These are phyloP conservation scores for Arachis stenosperma DNA, from an alignment of 306 rosid species.

Conservation along the genomic window DNA sequence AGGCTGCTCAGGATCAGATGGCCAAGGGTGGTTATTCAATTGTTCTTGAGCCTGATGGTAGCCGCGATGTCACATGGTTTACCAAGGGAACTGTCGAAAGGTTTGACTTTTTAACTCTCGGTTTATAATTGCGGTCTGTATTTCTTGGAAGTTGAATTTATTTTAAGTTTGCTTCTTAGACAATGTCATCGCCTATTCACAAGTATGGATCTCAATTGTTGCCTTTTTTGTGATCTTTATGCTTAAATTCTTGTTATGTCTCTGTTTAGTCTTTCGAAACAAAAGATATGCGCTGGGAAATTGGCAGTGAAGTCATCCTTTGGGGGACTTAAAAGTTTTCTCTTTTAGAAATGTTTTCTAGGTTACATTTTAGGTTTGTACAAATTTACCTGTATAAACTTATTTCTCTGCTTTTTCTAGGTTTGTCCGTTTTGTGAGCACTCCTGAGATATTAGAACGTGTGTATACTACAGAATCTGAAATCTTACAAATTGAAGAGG, in stretches of 20 bases:
- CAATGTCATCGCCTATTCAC: slow-evolving; percentile 27
- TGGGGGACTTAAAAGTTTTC: slow-evolving; percentile 9
- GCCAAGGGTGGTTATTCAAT: slow-evolving; percentile 94
- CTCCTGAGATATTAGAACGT: slow-evolving; percentile 94
- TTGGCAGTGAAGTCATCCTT: slow-evolving; percentile 20
- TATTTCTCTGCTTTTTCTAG: slow-evolving; percentile 49
- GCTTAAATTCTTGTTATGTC: not conserved
- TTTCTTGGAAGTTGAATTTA: slow-evolving; percentile 24
- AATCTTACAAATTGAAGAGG: slow-evolving; percentile 94
- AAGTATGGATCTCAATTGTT: slow-evolving; percentile 10
- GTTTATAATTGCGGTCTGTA: slow-evolving; percentile 20
- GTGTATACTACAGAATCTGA: slow-evolving; percentile 85
- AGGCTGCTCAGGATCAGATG: slow-evolving; percentile 95
- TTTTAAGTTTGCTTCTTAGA: slow-evolving; percentile 2
- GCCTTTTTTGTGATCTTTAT: slow-evolving; percentile 27
- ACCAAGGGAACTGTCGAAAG: slow-evolving; percentile 86
- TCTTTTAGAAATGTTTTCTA: not conserved
- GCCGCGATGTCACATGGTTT: slow-evolving; percentile 69
- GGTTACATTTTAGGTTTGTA: not conserved
- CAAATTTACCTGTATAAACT: slow-evolving; percentile 21
- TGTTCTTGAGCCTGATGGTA: slow-evolving; percentile 77
- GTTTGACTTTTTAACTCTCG: slow-evolving; percentile 44
- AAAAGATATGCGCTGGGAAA: slow-evolving; percentile 14
- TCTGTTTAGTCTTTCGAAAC: slow-evolving; percentile 24
- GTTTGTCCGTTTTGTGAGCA: slow-evolving; percentile 96